Evolutionary conservation across 208 protist species (phyloP).

Genomic region (Acanthamoeba royreba): DNA sequence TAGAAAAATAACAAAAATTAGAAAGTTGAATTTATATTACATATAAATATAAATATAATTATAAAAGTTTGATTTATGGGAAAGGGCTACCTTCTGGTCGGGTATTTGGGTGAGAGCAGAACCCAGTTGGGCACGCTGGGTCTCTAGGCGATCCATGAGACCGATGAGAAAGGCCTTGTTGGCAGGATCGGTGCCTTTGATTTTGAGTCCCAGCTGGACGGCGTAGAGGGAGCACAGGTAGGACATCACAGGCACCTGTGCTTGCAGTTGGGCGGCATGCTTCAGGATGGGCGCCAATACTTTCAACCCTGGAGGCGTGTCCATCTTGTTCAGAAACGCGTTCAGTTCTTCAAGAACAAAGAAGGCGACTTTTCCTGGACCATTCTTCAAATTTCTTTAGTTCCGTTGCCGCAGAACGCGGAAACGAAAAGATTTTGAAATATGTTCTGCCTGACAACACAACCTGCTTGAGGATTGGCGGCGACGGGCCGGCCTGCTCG

Average conservation of each 20-base stretch:
- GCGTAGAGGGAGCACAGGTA: conserved; percentile 24
- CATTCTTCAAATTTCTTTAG: too few species aligned
- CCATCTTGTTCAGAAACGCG: not conserved
- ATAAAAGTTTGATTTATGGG: not conserved
- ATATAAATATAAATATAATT: too few species aligned
- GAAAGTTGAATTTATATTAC: too few species aligned
- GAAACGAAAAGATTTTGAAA: too few species aligned
- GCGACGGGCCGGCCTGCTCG: too few species aligned
- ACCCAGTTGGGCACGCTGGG: not conserved
- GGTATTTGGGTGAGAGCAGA: not conserved
- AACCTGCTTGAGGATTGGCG: too few species aligned
- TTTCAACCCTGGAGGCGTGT: not conserved
- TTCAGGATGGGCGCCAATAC: not conserved
- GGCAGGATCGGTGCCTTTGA: not conserved
- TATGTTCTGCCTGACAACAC: too few species aligned
- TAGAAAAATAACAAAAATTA: too few species aligned
- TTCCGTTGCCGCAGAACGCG: too few species aligned
- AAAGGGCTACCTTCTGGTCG: not conserved
- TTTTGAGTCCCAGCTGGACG: not conserved
- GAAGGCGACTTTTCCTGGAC: too few species aligned
- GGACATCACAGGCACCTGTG: not conserved
- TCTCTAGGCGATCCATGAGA: conserved; percentile 1
- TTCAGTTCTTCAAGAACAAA: not conserved
- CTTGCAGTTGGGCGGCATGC: not conserved
- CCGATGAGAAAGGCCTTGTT: not conserved